Evolutionary conservation across 345 rosid species (phyloP), one percentile per base, ranked within the genome.

Genomic region (Pugionium cornutum): DNA sequence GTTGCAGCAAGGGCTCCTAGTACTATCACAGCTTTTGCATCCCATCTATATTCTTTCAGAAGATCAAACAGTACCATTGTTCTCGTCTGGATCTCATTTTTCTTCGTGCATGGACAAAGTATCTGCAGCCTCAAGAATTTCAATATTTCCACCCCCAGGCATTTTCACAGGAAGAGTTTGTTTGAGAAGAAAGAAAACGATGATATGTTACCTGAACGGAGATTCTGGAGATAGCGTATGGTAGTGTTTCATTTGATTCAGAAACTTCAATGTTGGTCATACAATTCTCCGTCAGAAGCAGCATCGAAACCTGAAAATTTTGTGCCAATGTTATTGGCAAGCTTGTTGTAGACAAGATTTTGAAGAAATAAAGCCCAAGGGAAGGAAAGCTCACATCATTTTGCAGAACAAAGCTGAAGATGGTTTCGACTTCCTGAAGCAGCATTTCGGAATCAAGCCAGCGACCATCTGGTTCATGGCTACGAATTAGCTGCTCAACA

Each of bases 391-490:
- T 60, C 33, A 60, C 85, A 53, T 79, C 73, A 39, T 60, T 69
- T 42, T 74, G 5, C 41, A 84, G 42, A 35, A 84, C 79, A 64
- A 71, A 67, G 52, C 73, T 58, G 66, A 89, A 73, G 71, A 83
- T 58, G 59, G 79, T 81, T 82, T 91, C 86, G 28, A 77, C 69
- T 52, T 83, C 91, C 32, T 71, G 60, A 63, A 89, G 83, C 64
- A 89, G 65, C 67, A 47, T 75, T 75, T 78, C 82, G 5, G 92
- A 79, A 70, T 91, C 92, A 44, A 89, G 67, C 62, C 75, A 65
- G 30, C 89, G 87, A 6, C 84, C 86, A 58, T 89, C 96, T 28
- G 92, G 92, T 50, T 85, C 98, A 83, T 89, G 95, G 67, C 73
- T 56, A 18, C 81, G 71, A 47, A 85, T 79, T 57, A 91, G 80